Evolutionary conservation across 768 basidiomycete genomes (phyloP).

Genomic region (Russula brevipes): DNA sequence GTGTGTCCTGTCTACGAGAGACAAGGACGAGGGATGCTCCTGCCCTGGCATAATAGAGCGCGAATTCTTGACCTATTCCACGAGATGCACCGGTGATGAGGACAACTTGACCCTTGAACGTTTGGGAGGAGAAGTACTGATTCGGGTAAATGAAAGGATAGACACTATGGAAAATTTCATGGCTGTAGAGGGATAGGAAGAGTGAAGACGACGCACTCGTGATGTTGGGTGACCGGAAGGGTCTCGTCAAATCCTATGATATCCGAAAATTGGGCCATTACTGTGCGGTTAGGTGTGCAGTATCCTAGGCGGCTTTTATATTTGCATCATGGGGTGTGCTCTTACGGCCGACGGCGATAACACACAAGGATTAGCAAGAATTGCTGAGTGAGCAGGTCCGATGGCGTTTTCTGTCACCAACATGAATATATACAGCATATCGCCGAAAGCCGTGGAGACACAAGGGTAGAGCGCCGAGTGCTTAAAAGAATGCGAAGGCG

Average conservation of each 20-base stretch:
- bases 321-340: no score
- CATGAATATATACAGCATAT: no score
- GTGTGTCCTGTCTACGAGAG: slow-evolving; percentile 23
- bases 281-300: no score
- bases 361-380: no score
- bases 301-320: no score
- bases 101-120: slow-evolving; percentile 29
- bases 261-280: not conserved
- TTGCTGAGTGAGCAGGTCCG: no score
- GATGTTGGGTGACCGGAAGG: not conserved
- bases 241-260: not conserved
- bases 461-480: no score
- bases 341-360: no score
- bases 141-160: slow-evolving; percentile 32
- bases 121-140: slow-evolving; percentile 17
- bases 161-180: not conserved
- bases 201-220: not conserved
- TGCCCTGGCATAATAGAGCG: slow-evolving; percentile 29
- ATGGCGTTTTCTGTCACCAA: no score
- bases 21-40: slow-evolving; percentile 31
- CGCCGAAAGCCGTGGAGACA: no score
- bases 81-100: slow-evolving; percentile 30
- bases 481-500: no score
- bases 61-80: slow-evolving; percentile 30
- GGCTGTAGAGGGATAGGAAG: not conserved